Percentiles rank a stretch among this genome's conserved stretches.
phyloP scores from a whole-genome alignment of 192 early-diverging fungal genomes.

The Linnemannia schmuckeri region DNA sequence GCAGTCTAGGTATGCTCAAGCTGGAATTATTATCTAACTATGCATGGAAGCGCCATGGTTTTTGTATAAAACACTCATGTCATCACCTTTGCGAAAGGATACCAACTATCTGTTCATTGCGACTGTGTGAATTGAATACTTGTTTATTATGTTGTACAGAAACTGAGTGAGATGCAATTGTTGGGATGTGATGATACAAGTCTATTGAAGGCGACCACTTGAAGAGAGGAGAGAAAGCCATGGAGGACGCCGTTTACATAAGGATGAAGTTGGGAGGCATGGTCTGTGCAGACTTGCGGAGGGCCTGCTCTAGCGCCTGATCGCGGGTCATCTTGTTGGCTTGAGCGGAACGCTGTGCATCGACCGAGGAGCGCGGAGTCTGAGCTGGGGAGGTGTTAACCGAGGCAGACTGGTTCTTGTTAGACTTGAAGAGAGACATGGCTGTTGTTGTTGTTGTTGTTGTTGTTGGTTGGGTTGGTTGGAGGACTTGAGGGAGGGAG shows the following conservation, averaged over 20 bases:
- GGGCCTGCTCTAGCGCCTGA: background rate
- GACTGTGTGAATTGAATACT: no score
- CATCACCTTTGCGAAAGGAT: no score
- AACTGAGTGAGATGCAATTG: no score
- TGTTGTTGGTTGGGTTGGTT: background rate
- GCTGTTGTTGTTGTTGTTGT: background rate
- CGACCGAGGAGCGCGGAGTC: background rate
- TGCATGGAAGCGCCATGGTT: no score
- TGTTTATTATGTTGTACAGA: no score
- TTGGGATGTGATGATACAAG: no score
- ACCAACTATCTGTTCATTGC: no score
- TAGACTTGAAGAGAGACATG: no score
- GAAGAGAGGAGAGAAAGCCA: background rate
- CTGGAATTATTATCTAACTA: no score
- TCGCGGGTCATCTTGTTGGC: slow-evolving; percentile 14
- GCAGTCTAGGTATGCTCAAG: no score
- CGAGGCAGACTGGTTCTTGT: background rate
- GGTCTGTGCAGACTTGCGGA: background rate
- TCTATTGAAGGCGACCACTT: no score
- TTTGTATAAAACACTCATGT: no score
- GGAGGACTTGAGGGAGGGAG: background rate
- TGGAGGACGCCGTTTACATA: background rate
- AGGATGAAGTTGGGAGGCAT: background rate
- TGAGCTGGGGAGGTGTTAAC: background rate
- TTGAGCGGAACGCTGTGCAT: background rate